phyloP scores from a whole-genome alignment of 2,329 filamentous ascomycete genomes.

The Raffaelea arxii region DNA sequence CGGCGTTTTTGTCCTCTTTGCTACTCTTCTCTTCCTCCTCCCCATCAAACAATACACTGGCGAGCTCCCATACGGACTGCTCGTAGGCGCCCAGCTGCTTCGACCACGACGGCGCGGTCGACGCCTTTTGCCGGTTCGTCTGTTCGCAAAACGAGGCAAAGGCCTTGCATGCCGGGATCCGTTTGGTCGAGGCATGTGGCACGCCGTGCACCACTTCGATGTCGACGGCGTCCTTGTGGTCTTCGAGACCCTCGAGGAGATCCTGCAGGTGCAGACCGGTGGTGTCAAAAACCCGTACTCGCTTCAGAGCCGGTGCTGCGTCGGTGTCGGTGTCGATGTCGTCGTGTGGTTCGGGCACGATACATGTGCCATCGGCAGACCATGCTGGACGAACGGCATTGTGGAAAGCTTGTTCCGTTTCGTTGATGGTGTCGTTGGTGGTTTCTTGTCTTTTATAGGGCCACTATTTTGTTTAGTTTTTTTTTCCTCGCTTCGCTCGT shows the following conservation, averaged over 20 bases:
- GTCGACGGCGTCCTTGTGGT: conserved; percentile 46
- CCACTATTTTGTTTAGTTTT: conserved; percentile 73
- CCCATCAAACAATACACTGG: conserved; percentile 80
- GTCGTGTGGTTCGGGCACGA: conserved; percentile 6
- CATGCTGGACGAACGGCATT: conserved; percentile 69
- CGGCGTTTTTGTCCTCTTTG: conserved; percentile 25
- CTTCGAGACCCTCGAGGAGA: conserved; percentile 8
- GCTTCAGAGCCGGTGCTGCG: conserved; percentile 14
- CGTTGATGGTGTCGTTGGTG: conserved; percentile 52
- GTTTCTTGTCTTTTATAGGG: conserved; percentile 76
- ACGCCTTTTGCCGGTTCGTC: conserved; percentile 19
- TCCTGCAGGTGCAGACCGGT: conserved; percentile 22
- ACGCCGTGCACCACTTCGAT: conserved; percentile 46
- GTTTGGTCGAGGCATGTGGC: conserved; percentile 45
- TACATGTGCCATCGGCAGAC: conserved; percentile 61
- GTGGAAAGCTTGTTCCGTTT: conserved; percentile 59
- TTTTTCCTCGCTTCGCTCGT: conserved; percentile 26
- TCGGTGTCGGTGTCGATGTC: conserved; percentile 7
- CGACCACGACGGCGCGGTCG: conserved; percentile 25
- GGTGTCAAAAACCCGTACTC: conserved; percentile 7
- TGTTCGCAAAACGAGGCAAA: conserved; percentile 33
- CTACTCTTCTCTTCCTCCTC: conserved; percentile 29
- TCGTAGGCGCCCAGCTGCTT: conserved; percentile 41
- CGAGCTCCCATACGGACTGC: conserved; percentile 73
- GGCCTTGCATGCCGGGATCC: conserved; percentile 33